These are phyloP conservation scores for Fusarium drepaniforme DNA, from an alignment of 2,329 filamentous ascomycete species.

Conservation along the genomic window DNA sequence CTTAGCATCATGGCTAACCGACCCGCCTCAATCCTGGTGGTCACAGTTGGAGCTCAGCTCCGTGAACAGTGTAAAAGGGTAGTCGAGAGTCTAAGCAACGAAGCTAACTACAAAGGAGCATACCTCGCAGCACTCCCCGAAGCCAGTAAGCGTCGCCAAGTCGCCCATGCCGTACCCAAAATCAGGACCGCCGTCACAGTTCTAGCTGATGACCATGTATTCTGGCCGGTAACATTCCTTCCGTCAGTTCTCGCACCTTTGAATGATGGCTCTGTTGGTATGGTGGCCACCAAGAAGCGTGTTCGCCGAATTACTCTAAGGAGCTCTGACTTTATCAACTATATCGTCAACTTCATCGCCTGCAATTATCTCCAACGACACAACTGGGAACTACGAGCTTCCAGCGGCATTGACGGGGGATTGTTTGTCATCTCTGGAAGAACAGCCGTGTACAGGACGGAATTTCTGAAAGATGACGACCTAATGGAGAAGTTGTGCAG, in stretches of 20 bases:
- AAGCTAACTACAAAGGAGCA: slow-evolving; percentile 38
- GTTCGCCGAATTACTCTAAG: slow-evolving; percentile 55
- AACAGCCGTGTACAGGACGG: slow-evolving; percentile 63
- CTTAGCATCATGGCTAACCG: slow-evolving; percentile 53
- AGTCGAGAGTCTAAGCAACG: slow-evolving; percentile 2
- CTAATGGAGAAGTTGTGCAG: slow-evolving; percentile 60
- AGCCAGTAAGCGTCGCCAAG: slow-evolving; percentile 63
- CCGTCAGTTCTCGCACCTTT: slow-evolving; percentile 57
- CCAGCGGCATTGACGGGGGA: slow-evolving; percentile 68
- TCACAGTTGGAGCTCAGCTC: slow-evolving; percentile 56
- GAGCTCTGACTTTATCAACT: slow-evolving; percentile 20
- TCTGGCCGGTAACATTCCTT: slow-evolving; percentile 61
- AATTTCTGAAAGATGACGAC: slow-evolving; percentile 57
- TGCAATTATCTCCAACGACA: slow-evolving; percentile 71
- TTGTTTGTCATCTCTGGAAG: slow-evolving; percentile 70
- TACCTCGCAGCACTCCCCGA: slow-evolving; percentile 46
- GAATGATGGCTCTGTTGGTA: slow-evolving; percentile 60
- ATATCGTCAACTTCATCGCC: slow-evolving; percentile 67
- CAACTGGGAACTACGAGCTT: slow-evolving; percentile 70
- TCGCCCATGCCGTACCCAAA: slow-evolving; percentile 53
- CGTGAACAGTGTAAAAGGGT: slow-evolving; percentile 25
- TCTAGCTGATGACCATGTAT: slow-evolving; percentile 65
- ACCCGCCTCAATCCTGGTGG: slow-evolving; percentile 56
- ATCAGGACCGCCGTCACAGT: slow-evolving; percentile 58
- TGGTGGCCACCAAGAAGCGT: slow-evolving; percentile 68